Evolutionary conservation across 306 rosid species (phyloP).

Genomic region (Pachyrhizus erosus): DNA sequence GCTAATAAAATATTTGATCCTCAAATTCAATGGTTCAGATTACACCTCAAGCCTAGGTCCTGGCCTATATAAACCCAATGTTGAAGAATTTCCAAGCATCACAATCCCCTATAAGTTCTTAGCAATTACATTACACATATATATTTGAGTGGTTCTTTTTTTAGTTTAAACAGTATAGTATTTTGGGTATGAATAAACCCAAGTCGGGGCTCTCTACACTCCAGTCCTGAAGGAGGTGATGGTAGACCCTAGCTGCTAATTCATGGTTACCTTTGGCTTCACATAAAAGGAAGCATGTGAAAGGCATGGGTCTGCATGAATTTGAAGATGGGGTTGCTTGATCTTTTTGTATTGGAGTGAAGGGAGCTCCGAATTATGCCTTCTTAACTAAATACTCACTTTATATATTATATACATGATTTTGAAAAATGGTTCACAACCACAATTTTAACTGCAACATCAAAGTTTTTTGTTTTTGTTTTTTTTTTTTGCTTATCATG

Average conservation of each 20-base stretch:
- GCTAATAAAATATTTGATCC: slow-evolving; percentile 24
- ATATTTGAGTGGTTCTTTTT: neutral
- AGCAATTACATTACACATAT: neutral
- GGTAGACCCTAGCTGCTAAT: slow-evolving; percentile 68
- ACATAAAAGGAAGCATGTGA: neutral
- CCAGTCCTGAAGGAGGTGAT: slow-evolving; percentile 62
- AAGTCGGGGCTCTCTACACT: slow-evolving; percentile 59
- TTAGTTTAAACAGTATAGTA: neutral
- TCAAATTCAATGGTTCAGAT: slow-evolving; percentile 38
- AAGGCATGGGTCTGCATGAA: slow-evolving; percentile 65
- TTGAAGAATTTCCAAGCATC: slow-evolving; percentile 26
- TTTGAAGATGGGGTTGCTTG: slow-evolving; percentile 59
- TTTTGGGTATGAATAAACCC: neutral
- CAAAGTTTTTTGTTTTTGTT: too few relatives aligned
- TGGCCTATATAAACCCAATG: slow-evolving; percentile 42
- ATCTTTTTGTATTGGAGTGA: slow-evolving; percentile 79
- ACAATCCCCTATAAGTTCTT: slow-evolving; percentile 25
- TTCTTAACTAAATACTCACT: neutral
- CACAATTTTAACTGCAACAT: too few relatives aligned
- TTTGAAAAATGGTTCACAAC: too few relatives aligned
- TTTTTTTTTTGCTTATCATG: too few relatives aligned
- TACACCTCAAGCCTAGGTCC: neutral
- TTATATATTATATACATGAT: neutral
- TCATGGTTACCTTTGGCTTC: slow-evolving; percentile 63
- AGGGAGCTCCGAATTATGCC: slow-evolving; percentile 57